Evolutionary conservation across 2,329 filamentous ascomycete species (phyloP).

Genomic region (Diaporthe ilicicola): DNA sequence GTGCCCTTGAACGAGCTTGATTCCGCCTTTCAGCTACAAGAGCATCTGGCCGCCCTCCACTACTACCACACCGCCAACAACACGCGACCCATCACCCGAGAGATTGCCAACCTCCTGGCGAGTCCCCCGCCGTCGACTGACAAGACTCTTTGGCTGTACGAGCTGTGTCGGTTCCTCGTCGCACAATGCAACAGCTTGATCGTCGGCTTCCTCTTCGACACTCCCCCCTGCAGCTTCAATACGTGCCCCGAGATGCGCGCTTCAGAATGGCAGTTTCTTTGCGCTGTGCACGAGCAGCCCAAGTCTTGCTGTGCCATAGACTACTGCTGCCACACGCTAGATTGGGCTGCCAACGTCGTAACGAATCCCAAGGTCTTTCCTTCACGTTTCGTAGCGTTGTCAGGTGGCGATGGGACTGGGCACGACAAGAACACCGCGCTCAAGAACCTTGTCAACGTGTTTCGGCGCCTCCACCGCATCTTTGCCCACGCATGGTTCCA

Average conservation of each 20-base stretch:
- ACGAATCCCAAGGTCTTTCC: constrained; percentile 96
- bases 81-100: constrained; percentile 76
- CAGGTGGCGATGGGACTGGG: constrained; percentile 66
- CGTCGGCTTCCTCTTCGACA: constrained; percentile 90
- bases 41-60: constrained; percentile 94
- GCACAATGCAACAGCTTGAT: constrained; percentile 94
- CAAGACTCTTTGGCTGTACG: constrained; percentile 93
- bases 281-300: constrained; percentile 94
- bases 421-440: constrained; percentile 71
- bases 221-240: constrained; percentile 83
- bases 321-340: constrained; percentile 98
- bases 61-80: constrained; percentile 77
- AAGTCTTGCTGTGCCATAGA: constrained; percentile 98
- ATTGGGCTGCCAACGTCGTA: constrained; percentile 95
- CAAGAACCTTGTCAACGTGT: constrained; percentile 93
- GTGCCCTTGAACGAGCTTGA: constrained; percentile 92
- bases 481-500: constrained; percentile 99
- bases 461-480: constrained; percentile 91
- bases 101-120: constrained; percentile 78
- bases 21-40: constrained; percentile 95
- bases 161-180: constrained; percentile 94
- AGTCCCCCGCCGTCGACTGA: constrained; percentile 84
- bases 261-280: constrained; percentile 98
- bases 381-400: constrained; percentile 73
- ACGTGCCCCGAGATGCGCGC: constrained; percentile 99